Conservation (phyloP, 1,284 basidiomycete genomes). For the Ceratobasidium sp. region DNA sequence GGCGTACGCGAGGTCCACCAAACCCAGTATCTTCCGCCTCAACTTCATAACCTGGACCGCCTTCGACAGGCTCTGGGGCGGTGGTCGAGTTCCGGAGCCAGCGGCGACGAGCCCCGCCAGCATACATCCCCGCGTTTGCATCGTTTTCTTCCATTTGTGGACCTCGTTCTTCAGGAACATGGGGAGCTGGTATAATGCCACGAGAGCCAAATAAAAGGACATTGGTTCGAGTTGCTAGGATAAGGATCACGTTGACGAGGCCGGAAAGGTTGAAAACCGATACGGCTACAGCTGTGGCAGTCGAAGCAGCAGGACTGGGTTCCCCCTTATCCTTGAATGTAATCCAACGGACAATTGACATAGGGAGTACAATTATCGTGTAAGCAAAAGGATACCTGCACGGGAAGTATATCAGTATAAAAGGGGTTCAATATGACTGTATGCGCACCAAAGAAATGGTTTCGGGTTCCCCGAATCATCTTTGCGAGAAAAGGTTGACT, state of each 20-base stretch:
- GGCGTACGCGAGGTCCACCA: constrained; percentile 20
- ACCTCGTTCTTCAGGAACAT: background rate
- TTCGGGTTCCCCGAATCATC: background rate
- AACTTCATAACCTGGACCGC: background rate
- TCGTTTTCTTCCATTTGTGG: background rate
- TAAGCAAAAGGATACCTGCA: constrained; percentile 51
- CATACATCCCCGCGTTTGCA: background rate
- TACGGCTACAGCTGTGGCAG: constrained; percentile 46
- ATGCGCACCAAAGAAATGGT: constrained; percentile 39
- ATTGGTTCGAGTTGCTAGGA: constrained; percentile 46
- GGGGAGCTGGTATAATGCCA: background rate
- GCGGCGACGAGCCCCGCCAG: background rate
- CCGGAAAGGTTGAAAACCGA: constrained; percentile 49
- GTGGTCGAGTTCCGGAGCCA: background rate
- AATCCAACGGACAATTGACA: constrained; percentile 50
- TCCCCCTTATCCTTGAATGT: constrained; percentile 39
- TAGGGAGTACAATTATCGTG: constrained; percentile 49
- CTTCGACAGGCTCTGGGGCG: background rate
- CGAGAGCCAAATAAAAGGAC: constrained; percentile 29
- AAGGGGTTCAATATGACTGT: constrained; percentile 27
- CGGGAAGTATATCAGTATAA: constrained; percentile 3
- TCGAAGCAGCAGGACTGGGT: background rate
- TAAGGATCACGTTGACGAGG: constrained; percentile 48
- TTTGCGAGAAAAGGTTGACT: constrained; percentile 13
- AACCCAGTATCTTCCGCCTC: constrained; percentile 17